Evolutionary conservation across 495 filamentous ascomycete species (phyloP), one percentile per base, ranked within the genome.

Genomic region (Platismatia glauca): DNA sequence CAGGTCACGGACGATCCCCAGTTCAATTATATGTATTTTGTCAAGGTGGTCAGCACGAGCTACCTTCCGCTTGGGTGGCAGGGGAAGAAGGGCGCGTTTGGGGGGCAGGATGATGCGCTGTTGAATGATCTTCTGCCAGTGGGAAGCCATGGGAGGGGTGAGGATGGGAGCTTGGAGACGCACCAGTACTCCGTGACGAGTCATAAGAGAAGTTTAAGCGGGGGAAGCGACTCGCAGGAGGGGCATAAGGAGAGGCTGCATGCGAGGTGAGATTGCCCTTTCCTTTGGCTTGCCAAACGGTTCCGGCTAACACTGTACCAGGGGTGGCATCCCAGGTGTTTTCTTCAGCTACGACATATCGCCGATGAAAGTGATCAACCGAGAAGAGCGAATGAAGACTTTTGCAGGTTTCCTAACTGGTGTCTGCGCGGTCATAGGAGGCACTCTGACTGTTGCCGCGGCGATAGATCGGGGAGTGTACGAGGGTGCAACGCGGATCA

Each of bases 271-370:
- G 59, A 38, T 18, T 24, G 2, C 29, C 41, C n/a, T 41, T 4
- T 13, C 34, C 15, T 35, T 52, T 33, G 41, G 18, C 46, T 46
- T 11, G 6, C 20, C n/a, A 16, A 7, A 16, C 3, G 3, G 22
- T 41, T 7, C 39, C 16, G 22, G 59, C 52, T 67, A 46, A 64
- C 38, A 34, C 11, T 31, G 16, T 53, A 24, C 24, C 43, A 74
- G 84, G 64, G 91, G 89, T 58, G 94, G 94, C 59, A 97, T 98
- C 69, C 94, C 94, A 4, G 95, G 95, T 7, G 91, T 98, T 16
- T 98, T 97, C 79, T 97, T 98, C 78, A 94, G 89, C 65, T 98
- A 97, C 69, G 94, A 99, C 72, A 97, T 99, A 75, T 97, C 94
- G 4, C 94, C 94, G 35, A 97, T 99, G 95, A 99, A 97, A 76